These are phyloP conservation scores for Neonectria punicea DNA, from an alignment of 2,329 filamentous ascomycete genomes.

Conservation along the genomic window DNA sequence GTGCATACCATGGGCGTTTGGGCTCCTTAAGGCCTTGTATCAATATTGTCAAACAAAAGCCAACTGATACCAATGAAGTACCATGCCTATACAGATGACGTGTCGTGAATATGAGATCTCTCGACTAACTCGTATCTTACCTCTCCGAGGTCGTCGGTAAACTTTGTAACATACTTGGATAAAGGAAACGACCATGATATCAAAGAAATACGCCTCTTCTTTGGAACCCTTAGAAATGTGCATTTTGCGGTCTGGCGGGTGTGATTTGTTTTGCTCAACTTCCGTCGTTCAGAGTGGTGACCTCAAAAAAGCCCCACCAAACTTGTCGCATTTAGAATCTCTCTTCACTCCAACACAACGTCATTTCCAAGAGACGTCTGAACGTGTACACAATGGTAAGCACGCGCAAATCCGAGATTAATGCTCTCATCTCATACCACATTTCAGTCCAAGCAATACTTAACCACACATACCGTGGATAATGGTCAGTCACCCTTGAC, in stretches of 20 bases:
- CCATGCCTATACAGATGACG: neutral
- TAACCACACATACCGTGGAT: slow-evolving; percentile 91
- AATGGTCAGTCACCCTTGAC: slow-evolving; percentile 67
- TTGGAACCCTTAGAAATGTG: neutral
- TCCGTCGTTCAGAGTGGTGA: slow-evolving; percentile 2
- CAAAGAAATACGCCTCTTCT: no score
- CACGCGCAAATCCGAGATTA: neutral
- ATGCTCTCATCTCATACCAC: slow-evolving; percentile 11
- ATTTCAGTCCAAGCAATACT: slow-evolving; percentile 93
- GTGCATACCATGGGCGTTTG: slow-evolving; percentile 50
- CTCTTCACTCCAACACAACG: slow-evolving; percentile 42
- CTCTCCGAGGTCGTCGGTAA: neutral
- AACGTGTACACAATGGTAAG: slow-evolving; percentile 42
- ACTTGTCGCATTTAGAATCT: slow-evolving; percentile 25
- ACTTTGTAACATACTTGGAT: neutral
- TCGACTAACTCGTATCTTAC: neutral
- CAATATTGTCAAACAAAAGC: slow-evolving; percentile 37
- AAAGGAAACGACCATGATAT: neutral
- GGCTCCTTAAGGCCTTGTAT: slow-evolving; percentile 46
- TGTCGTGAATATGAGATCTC: neutral
- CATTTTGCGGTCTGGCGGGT: neutral
- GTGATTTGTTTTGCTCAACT: slow-evolving; percentile 1
- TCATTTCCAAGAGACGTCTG: slow-evolving; percentile 29
- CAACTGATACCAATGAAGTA: slow-evolving; percentile 8
- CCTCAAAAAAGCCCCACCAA: slow-evolving; percentile 25